phyloP scores from a whole-genome alignment of 176 grass and related monocot species.

The Poa annua region DNA sequence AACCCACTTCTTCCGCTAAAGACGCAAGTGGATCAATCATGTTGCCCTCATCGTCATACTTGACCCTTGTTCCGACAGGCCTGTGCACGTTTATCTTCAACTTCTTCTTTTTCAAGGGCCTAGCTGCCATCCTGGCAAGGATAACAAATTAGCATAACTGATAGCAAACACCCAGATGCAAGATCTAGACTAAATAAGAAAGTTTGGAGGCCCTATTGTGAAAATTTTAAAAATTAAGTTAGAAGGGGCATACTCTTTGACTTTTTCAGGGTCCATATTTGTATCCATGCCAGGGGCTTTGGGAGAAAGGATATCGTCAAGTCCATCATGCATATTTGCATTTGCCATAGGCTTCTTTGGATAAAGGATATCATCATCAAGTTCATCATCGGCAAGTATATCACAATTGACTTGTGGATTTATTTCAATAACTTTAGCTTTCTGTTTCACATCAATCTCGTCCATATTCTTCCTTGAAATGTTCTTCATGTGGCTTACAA shows the following conservation, averaged over 20 bases:
- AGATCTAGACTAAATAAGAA: not conserved
- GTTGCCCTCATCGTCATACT: constrained; percentile 84
- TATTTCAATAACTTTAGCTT: constrained; percentile 46
- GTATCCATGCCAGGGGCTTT: constrained; percentile 49
- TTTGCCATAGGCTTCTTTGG: constrained; percentile 53
- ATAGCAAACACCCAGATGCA: not conserved
- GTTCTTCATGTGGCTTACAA: constrained; percentile 64
- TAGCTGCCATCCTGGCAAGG: constrained; percentile 52
- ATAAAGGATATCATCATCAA: constrained; percentile 72
- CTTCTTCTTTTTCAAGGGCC: constrained; percentile 80
- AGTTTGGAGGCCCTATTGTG: not conserved
- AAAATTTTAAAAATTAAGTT: not conserved
- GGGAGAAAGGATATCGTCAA: constrained; percentile 60
- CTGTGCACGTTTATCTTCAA: constrained; percentile 91
- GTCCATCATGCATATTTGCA: constrained; percentile 28
- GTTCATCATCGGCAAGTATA: constrained; percentile 43
- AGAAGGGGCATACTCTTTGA: constrained; percentile 45
- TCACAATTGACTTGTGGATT: constrained; percentile 29
- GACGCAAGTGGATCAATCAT: constrained; percentile 72
- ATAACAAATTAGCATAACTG: constrained; percentile 22
- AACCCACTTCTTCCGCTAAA: constrained; percentile 56
- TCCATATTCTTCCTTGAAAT: constrained; percentile 27
- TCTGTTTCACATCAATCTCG: constrained; percentile 23
- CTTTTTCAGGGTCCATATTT: constrained; percentile 40
- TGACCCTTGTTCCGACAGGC: constrained; percentile 81